Evolutionary conservation across 805 yeast species (phyloP), one percentile per base, ranked within the genome.

Genomic region (Kregervanrija pseudodelftensis): DNA sequence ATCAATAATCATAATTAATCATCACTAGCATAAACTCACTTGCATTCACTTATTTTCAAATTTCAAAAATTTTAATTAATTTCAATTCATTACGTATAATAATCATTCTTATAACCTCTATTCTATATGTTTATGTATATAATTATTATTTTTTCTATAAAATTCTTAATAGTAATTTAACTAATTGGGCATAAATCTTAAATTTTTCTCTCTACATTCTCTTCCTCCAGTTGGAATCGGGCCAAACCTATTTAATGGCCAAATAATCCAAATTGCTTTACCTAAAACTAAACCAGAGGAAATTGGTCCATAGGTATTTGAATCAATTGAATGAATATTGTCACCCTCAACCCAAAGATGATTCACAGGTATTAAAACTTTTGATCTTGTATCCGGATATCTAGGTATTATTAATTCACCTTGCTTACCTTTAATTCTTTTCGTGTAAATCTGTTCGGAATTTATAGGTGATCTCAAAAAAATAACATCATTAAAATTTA

Each of bases 311-410:
- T 85, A 91, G 8, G 73, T 76, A 61, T 89, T 90, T 42, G 91
- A 81, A 64, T 91, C 98, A 2, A 89, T 68, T 0, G 95, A 82
- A 56, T 83, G 91, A 12, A 77, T 63, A 59, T 87, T 89, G 61
- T 91, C 98, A 7, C 98, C 98, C 61, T 91, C 97, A 0, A 89
- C 89, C 97, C 97, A 91, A 7, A 87, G 54, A 59, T 91, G 97
- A 55, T 80, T 82, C 44, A 84, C 65, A 2, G 96, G 96, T 2
- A 91, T 67, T 32, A 66, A 62, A 5, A 82, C 80, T 37, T 68
- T 64, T 2, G 70, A 67, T 57, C 80, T 73, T 5, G 95, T 88
- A 57, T 86, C 87, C 16, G 81, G 82, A 36, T 72, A 66, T 44
- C 82, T 69, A 2, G 95, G 79, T 7, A 63, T 56, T 0, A 90